Conservation (phyloP, 805 yeast genomes). For the Yarrowia sp. region DNA sequence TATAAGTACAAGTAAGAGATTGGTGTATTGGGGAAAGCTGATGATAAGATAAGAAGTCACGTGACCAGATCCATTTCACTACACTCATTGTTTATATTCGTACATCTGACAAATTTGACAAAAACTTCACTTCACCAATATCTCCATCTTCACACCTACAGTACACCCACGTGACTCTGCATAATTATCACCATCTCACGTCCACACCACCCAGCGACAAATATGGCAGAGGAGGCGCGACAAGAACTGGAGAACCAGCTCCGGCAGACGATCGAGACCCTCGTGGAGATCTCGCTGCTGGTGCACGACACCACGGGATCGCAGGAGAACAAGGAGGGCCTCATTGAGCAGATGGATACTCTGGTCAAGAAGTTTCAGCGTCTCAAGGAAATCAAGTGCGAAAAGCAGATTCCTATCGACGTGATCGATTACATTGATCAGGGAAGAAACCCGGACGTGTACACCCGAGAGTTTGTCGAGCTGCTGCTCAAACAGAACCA, state of each 20-base stretch:
- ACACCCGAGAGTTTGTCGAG: conserved; percentile 95
- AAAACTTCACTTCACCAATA: no score
- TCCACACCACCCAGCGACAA: background rate
- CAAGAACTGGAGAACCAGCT: conserved; percentile 50
- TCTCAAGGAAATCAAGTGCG: conserved; percentile 48
- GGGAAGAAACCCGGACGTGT: conserved; percentile 96
- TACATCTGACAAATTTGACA: no score
- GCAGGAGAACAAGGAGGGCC: conserved; percentile 71
- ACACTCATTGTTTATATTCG: no score
- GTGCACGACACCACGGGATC: conserved; percentile 95
- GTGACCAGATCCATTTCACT: no score
- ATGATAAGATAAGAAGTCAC: no score
- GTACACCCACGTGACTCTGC: conserved; percentile 19
- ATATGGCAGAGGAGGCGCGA: conserved; percentile 35
- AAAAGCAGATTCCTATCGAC: conserved; percentile 64
- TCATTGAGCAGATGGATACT: conserved; percentile 49
- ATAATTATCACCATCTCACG: conserved; percentile 2
- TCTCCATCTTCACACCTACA: no score
- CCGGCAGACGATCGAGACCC: conserved; percentile 71
- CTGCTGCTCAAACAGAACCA: conserved; percentile 91
- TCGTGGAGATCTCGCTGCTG: conserved; percentile 86
- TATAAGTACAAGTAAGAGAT: no score
- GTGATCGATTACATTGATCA: conserved; percentile 92
- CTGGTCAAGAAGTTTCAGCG: conserved; percentile 46
- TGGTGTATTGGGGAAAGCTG: no score